Evolutionary conservation across 192 early-diverging fungal species (phyloP).

Genomic region (Coemansia sp.): DNA sequence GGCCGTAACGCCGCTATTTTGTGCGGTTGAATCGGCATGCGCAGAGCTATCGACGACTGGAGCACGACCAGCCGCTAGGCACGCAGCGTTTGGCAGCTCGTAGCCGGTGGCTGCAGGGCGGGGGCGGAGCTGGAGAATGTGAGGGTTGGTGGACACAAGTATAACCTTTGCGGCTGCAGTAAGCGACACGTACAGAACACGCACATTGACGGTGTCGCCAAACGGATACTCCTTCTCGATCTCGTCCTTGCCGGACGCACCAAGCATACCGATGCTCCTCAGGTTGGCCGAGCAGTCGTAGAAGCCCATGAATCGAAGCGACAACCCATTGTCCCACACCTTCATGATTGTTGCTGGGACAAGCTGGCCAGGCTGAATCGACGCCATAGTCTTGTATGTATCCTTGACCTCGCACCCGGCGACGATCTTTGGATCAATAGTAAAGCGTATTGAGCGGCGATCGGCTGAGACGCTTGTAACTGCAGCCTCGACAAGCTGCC

Average conservation of each 20-base stretch:
- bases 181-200: slow-evolving; percentile 78
- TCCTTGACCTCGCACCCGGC: slow-evolving; percentile 57
- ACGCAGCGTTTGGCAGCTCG: slow-evolving; percentile 37
- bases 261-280: slow-evolving; percentile 59
- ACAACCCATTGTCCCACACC: slow-evolving; percentile 66
- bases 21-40: slow-evolving; percentile 8
- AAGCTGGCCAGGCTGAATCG: slow-evolving; percentile 78
- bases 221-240: slow-evolving; percentile 61
- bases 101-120: slow-evolving; percentile 45
- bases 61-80: slow-evolving; percentile 20
- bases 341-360: slow-evolving; percentile 69
- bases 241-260: slow-evolving; percentile 57
- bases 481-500: slow-evolving; percentile 72
- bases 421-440: slow-evolving; percentile 64
- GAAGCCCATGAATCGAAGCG: slow-evolving; percentile 79
- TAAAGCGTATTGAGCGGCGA: slow-evolving; percentile 67
- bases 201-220: slow-evolving; percentile 65
- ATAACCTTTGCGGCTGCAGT: slow-evolving; percentile 66
- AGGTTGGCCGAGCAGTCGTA: slow-evolving; percentile 68
- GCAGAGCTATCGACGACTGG: not conserved
- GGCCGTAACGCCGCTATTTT: slow-evolving; percentile 11
- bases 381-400: slow-evolving; percentile 69
- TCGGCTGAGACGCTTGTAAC: slow-evolving; percentile 65
- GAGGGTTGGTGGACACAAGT: slow-evolving; percentile 60
- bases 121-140: slow-evolving; percentile 58